Base-by-base conservation (phyloP, 192 early-diverging fungal genomes). In the Umbelopsis isabellina region DNA sequence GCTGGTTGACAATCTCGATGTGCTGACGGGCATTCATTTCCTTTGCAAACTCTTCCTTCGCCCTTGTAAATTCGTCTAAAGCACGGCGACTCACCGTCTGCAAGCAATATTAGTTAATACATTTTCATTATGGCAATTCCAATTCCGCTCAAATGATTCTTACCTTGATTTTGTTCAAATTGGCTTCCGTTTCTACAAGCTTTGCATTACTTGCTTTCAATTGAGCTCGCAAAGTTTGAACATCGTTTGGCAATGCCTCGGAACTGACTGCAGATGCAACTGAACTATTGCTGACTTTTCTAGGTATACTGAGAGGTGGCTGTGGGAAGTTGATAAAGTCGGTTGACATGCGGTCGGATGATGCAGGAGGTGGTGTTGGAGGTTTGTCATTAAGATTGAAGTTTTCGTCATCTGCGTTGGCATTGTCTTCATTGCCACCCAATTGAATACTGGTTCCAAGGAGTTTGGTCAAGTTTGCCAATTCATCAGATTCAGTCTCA, bases 41-140 rank as follows among this genome's bases (percentile, higher is more conserved):
- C 18, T 75, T 78, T 49, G 71, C 41, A 66, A 71, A 76, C 18
- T 84, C 81, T 71, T 82, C 81, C 37, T 87, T 86, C 8, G 74
- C 72, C 33, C 79, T 67, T 13, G 46, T 68, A 46, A 74, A 77
- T 44, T 79, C 82, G 69, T 76, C 73, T 21, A 79, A 46, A 25
- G 82, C 76, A 18, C 53, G 37, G 51, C 71, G 58, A 52, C 81
- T 83, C 15, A 67, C 73, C 23, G 65, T 71, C 78, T 82, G 41
- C 37, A 70, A 68, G 22, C 3, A 12, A 23, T 23, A 8, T 53
- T 25, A 23, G 51, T 25, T 53, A 35, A 25, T 22, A 11, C 30
- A 16, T 3, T 6, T 61, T 30, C 30, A 2, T 37, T 33, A 16
- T 16, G 9, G 12, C 13, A 23, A 33, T 4, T 18, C 35, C 27